Conservation (phyloP, 805 yeast species). For the Pichia manshurica region DNA sequence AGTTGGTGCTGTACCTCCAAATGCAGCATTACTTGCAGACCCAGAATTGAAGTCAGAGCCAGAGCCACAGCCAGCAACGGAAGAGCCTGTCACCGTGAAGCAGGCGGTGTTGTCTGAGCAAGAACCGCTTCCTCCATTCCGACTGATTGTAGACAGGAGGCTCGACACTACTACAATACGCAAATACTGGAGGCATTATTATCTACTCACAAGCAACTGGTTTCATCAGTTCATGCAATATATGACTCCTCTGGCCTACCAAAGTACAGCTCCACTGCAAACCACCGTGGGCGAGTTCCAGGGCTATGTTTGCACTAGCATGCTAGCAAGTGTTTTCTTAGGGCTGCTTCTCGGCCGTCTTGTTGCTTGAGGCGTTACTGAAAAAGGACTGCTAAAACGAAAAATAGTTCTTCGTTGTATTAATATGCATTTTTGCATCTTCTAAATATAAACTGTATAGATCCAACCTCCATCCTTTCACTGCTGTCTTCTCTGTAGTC, state of each 20-base stretch:
- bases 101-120: neutral
- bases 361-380: too few species aligned
- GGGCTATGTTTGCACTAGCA: neutral
- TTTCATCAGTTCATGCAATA: neutral
- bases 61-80: too few species aligned
- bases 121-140: neutral
- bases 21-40: too few species aligned
- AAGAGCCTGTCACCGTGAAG: too few species aligned
- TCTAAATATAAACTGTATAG: neutral
- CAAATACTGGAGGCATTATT: neutral
- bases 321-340: neutral
- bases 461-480: too few species aligned
- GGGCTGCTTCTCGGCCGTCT: constrained; percentile 2
- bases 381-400: too few species aligned
- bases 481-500: too few species aligned
- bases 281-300: constrained; percentile 6
- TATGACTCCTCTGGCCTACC: constrained; percentile 1
- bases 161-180: neutral
- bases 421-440: neutral
- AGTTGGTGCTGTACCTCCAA: too few species aligned
- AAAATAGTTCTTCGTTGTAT: neutral
- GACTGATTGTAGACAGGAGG: neutral
- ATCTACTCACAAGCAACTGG: neutral
- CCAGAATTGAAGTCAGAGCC: too few species aligned
- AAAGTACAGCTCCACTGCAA: neutral